Evolutionary conservation across 1,284 basidiomycete species (phyloP), one percentile per base, ranked within the genome.

Genomic region (Ustilago vetiveriae): DNA sequence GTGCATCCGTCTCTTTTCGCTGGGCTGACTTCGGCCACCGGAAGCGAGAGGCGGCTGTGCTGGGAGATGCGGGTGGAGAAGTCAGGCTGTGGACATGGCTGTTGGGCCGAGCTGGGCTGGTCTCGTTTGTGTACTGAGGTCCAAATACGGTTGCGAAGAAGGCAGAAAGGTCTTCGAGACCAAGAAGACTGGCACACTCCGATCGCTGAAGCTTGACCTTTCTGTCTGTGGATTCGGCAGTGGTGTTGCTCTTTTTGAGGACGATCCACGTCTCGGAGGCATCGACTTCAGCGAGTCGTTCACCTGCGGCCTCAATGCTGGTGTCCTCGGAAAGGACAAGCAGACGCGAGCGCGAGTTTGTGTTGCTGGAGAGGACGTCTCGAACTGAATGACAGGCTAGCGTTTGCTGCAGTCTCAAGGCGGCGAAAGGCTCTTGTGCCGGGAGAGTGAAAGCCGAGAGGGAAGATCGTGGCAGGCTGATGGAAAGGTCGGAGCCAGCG

Each of bases 71-170:
- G 9, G 68, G 68, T 10, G 68, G 63, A 2, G 68, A 72, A 22
- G 30, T 39, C 11, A 52, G 63, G 11, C 32, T 43, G 17, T 51
- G 32, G 11, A 21, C n/a, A 3, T 35, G 42, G 21, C 23, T 11
- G 22, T 23, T 26, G 39, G 27, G 22, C 19, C 11, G 33, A 8
- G 7, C 9, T 14, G n/a, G n/a, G n/a, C 21, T 1, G 8, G 35
- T 17, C 4, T 9, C n/a, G 29, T 54, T 57, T 5, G 49, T 41
- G 10, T 21, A 29, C 6, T 64, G 43, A n/a, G 58, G 56, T 11
- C 40, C 62, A 16, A 71, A 71, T 10, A 66, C 52, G 16, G 58
- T 29, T 14, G 62, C 54, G 16, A 71, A 60, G 40, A 71, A 66
- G 19, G 57, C 50, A 9, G 62, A 42, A 2, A 71, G 49, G 33